Evolutionary conservation across 441 rosid species (phyloP).

Genomic region (Lepidium campestre): DNA sequence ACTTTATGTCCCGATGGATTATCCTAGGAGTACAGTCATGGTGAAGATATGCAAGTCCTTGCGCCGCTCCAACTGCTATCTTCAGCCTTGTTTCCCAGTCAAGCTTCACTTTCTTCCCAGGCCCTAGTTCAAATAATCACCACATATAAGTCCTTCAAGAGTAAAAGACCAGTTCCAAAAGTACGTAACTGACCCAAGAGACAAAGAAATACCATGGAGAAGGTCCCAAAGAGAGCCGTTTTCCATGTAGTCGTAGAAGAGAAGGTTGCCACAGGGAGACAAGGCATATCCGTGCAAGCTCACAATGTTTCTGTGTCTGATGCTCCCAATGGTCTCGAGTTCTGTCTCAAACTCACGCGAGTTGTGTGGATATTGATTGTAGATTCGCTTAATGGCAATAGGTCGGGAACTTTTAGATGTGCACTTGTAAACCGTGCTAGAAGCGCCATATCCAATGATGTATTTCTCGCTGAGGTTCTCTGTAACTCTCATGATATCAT

Average conservation of each 20-base stretch:
- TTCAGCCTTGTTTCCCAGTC: conserved; percentile 90
- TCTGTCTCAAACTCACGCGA: conserved; percentile 82
- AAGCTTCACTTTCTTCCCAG: conserved; percentile 72
- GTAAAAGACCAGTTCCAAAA: neutral
- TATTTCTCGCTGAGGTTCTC: conserved; percentile 81
- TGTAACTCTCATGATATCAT: conserved; percentile 82
- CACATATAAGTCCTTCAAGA: neutral
- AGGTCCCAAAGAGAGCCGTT: conserved; percentile 97
- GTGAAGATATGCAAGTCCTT: conserved; percentile 94
- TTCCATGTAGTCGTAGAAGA: conserved; percentile 93
- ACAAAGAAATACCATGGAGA: conserved; percentile 58
- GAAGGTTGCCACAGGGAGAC: conserved; percentile 75
- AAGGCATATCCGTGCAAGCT: conserved; percentile 87
- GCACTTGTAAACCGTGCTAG: conserved; percentile 87
- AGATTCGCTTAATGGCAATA: conserved; percentile 86
- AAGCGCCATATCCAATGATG: conserved; percentile 80
- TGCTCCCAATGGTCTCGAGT: conserved; percentile 88
- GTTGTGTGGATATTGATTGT: conserved; percentile 58
- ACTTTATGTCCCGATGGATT: conserved; percentile 83
- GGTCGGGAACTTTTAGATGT: conserved; percentile 74
- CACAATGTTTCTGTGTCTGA: conserved; percentile 84
- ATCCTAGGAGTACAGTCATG: conserved; percentile 92
- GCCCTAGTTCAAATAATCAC: conserved; percentile 35
- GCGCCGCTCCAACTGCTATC: conserved; percentile 88
- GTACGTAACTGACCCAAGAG: neutral